These are phyloP conservation scores for Fragilaria radians DNA, from an alignment of 108 stramenopile genomes.

Conservation along the genomic window DNA sequence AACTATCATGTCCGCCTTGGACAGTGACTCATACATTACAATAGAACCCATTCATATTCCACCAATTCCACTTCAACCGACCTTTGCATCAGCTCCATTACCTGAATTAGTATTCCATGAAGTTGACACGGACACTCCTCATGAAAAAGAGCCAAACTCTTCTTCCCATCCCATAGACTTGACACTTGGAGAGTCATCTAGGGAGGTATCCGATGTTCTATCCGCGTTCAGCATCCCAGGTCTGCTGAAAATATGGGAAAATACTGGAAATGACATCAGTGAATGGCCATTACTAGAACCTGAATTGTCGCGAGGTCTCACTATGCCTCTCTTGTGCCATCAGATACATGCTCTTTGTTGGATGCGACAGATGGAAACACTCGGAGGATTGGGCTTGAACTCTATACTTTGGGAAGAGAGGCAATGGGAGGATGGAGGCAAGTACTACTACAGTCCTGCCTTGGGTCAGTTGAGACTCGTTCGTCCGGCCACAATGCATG, in stretches of 20 bases:
- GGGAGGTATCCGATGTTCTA: constrained; percentile 7
- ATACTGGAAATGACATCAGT: constrained; percentile 30
- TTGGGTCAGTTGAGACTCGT: constrained; percentile 62
- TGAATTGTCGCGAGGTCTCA: constrained; percentile 9
- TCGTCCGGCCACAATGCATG: constrained; percentile 33
- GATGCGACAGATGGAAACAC: constrained; percentile 68
- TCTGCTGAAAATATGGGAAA: constrained; percentile 50
- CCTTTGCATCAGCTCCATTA: constrained; percentile 14
- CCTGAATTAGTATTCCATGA: constrained; percentile 14
- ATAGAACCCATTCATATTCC: constrained; percentile 11
- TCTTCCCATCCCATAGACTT: not conserved
- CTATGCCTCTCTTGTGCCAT: constrained; percentile 49
- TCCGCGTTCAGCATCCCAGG: constrained; percentile 41
- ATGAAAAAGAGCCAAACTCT: not conserved
- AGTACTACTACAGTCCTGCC: constrained; percentile 61
- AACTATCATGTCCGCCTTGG: constrained; percentile 36
- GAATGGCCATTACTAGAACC: not conserved
- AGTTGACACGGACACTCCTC: constrained; percentile 4
- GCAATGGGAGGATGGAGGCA: constrained; percentile 43
- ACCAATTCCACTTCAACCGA: constrained; percentile 13
- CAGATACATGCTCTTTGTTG: constrained; percentile 66
- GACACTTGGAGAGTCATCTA: constrained; percentile 3
- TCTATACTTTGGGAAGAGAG: constrained; percentile 71
- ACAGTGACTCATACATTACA: constrained; percentile 17
- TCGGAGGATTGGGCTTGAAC: constrained; percentile 45